Percentiles rank a stretch among this genome's conserved stretches.
Conservation (phyloP, 768 basidiomycete species). For the Sporobolomyces phaffii region DNA sequence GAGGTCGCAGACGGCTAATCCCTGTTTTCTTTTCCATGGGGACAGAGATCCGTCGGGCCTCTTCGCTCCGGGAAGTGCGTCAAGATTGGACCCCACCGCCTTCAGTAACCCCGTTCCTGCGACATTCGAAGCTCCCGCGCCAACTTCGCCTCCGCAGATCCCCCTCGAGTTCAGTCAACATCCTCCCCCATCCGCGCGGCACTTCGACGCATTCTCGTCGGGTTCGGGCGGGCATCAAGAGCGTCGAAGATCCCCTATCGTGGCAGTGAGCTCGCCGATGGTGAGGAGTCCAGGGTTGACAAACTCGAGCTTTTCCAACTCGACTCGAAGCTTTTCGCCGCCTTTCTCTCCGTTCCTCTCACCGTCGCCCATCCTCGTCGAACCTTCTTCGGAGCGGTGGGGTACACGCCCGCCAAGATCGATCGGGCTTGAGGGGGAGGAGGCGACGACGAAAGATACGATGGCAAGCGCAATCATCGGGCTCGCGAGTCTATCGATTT, state of each 20-base stretch:
- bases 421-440: too few relatives aligned
- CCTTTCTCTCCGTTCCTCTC: neutral
- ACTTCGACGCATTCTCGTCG: too few relatives aligned
- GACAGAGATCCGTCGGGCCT: neutral
- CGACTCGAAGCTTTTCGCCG: neutral
- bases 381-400: neutral
- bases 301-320: neutral
- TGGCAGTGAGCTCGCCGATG: slow-evolving; percentile 2
- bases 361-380: neutral
- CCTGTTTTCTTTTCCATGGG: neutral
- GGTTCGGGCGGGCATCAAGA: neutral
- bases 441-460: too few relatives aligned
- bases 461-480: neutral
- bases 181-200: too few relatives aligned
- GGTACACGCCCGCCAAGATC: too few relatives aligned
- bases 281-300: neutral
- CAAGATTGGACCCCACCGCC: too few relatives aligned
- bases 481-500: neutral
- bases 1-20: neutral
- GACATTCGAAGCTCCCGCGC: too few relatives aligned
- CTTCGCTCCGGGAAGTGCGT: too few relatives aligned
- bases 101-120: too few relatives aligned
- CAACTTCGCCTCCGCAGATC: too few relatives aligned
- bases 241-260: too few relatives aligned
- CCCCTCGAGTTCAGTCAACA: too few relatives aligned